Evolutionary conservation across 164 flowering plant species (phyloP).

Genomic region (Kingdonia uniflora): DNA sequence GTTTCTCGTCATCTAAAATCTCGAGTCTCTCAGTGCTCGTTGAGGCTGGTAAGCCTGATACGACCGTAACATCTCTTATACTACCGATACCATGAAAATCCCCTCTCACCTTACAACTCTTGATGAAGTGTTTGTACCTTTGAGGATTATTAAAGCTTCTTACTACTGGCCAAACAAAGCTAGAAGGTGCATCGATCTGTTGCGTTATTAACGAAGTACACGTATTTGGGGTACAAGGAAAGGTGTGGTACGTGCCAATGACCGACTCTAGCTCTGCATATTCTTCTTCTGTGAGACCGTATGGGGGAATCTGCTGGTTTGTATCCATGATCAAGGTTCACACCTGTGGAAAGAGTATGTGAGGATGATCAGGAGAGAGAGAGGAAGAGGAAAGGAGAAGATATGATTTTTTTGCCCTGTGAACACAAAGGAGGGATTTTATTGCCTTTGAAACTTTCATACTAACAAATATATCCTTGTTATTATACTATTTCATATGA

Average conservation of each 20-base stretch:
- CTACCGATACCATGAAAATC: slow-evolving; percentile 63
- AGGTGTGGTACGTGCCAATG: slow-evolving; percentile 27
- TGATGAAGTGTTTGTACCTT: slow-evolving; percentile 68
- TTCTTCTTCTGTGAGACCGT: too few relatives aligned
- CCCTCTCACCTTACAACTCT: slow-evolving; percentile 52
- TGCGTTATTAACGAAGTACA: slow-evolving; percentile 67
- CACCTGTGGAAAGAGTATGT: too few relatives aligned
- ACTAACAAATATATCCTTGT: too few relatives aligned
- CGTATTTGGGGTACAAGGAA: slow-evolving; percentile 47
- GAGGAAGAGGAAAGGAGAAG: too few relatives aligned
- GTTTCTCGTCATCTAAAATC: slow-evolving; percentile 72
- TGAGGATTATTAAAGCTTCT: slow-evolving; percentile 82
- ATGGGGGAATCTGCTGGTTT: too few relatives aligned
- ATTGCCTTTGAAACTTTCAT: too few relatives aligned
- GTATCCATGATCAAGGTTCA: too few relatives aligned
- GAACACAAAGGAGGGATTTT: too few relatives aligned
- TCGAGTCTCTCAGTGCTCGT: slow-evolving; percentile 66
- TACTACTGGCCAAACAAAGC: slow-evolving; percentile 75
- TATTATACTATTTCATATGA: too few relatives aligned
- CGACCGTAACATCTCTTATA: slow-evolving; percentile 56
- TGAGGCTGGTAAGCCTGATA: slow-evolving; percentile 74
- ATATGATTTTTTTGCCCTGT: too few relatives aligned
- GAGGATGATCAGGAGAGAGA: too few relatives aligned
- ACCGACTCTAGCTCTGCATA: too few relatives aligned
- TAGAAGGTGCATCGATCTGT: slow-evolving; percentile 47